A percentile compares a stretch with the other conserved stretches of the same genome.
Conservation (phyloP, 768 basidiomycete genomes). For the Lanmaoa rubissima region DNA sequence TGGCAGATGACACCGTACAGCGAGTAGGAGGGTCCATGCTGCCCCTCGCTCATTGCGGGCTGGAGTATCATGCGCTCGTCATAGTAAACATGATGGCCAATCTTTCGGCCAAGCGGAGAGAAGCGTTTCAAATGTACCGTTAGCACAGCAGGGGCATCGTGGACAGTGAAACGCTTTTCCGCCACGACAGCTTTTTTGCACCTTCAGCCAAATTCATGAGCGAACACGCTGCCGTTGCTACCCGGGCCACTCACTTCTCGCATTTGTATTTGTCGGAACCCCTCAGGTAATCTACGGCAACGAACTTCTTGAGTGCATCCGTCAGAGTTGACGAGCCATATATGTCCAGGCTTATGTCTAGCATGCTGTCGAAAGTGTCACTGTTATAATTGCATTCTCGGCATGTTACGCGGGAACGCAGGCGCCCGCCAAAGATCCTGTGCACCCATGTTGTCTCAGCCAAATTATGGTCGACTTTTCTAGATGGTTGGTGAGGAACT, state of each 20-base stretch:
- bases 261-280: conserved; percentile 98
- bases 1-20: conserved; percentile 93
- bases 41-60: conserved; percentile 80
- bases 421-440: conserved; percentile 86
- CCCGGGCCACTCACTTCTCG: conserved; percentile 75
- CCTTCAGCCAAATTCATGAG: conserved; percentile 40
- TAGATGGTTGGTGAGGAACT: conserved; percentile 30
- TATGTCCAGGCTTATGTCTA: conserved; percentile 94
- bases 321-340: conserved; percentile 56
- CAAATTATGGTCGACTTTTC: conserved; percentile 66
- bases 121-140: conserved; percentile 97
- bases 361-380: conserved; percentile 94
- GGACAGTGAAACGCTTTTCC: conserved; percentile 85
- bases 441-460: conserved; percentile 93
- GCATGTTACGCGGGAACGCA: conserved; percentile 91
- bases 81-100: conserved; percentile 75
- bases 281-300: conserved; percentile 76
- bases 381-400: conserved; percentile 78
- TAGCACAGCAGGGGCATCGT: conserved; percentile 83
- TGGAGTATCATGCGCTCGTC: conserved; percentile 69
- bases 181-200: conserved; percentile 92
- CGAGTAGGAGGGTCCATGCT: conserved; percentile 75
- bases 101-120: conserved; percentile 85
- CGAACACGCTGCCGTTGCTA: background rate
- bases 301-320: conserved; percentile 77